A percentile compares a stretch with the other conserved stretches of the same genome.
Evolutionary conservation across 2,329 filamentous ascomycete genomes (phyloP).

Genomic region (Cercospora sp.): DNA sequence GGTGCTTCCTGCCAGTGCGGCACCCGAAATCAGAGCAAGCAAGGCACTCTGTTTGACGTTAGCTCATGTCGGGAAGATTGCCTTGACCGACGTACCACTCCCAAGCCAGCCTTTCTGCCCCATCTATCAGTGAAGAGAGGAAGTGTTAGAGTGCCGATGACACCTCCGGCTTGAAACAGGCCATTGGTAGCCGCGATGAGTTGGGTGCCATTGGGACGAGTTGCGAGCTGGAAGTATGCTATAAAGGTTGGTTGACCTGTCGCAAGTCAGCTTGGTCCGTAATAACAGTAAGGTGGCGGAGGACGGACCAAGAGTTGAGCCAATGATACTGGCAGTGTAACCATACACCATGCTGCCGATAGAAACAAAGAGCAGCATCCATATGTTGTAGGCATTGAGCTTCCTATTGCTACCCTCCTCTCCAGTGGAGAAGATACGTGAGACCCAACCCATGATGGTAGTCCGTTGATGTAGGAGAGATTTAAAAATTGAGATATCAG

Average conservation of each 20-base stretch:
- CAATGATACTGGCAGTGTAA: conserved; percentile 27
- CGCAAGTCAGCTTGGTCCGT: neutral
- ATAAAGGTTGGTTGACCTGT: conserved; percentile 29
- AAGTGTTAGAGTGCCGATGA: conserved; percentile 25
- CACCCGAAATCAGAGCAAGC: conserved; percentile 35
- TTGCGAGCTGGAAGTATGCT: conserved; percentile 29
- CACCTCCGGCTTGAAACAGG: conserved; percentile 29
- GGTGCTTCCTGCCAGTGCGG: conserved; percentile 29
- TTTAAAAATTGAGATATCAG: neutral
- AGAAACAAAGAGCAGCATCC: conserved; percentile 26
- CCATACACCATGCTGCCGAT: conserved; percentile 24
- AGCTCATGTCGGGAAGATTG: neutral
- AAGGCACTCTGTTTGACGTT: conserved; percentile 22
- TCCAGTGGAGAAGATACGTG: conserved; percentile 10
- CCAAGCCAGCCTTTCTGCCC: conserved; percentile 25
- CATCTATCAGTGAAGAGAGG: conserved; percentile 26
- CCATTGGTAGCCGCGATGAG: conserved; percentile 29
- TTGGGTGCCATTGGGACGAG: conserved; percentile 25
- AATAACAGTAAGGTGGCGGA: neutral
- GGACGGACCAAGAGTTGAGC: conserved; percentile 23
- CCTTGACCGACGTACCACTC: conserved; percentile 14
- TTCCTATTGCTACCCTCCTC: conserved; percentile 5
- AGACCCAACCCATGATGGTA: conserved; percentile 2
- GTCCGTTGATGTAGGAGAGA: neutral
- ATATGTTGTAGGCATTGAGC: conserved; percentile 25